A percentile compares a stretch with the other conserved stretches of the same genome.
These are phyloP conservation scores for Teratosphaeria zuluensis DNA, from an alignment of 2,329 filamentous ascomycete species.

Conservation along the genomic window DNA sequence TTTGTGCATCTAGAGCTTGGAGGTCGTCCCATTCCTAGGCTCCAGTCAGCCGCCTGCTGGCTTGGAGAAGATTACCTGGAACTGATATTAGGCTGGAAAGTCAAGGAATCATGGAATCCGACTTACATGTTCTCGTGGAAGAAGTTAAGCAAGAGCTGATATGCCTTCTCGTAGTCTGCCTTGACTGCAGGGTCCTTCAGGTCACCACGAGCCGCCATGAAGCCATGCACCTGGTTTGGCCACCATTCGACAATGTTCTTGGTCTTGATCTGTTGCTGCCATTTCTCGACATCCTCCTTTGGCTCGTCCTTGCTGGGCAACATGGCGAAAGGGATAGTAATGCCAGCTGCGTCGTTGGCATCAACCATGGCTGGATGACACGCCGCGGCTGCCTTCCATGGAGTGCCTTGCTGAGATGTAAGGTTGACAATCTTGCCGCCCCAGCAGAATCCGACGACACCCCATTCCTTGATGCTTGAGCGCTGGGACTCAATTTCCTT, in stretches of 20 bases:
- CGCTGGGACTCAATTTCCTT: slow-evolving; percentile 43
- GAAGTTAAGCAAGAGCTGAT: slow-evolving; percentile 40
- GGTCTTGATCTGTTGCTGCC: slow-evolving; percentile 39
- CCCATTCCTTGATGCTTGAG: slow-evolving; percentile 44
- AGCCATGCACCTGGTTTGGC: slow-evolving; percentile 32
- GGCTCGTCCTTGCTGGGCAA: slow-evolving; percentile 49
- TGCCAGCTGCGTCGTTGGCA: slow-evolving; percentile 44
- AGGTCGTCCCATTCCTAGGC: background rate
- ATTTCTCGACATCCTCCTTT: slow-evolving; percentile 41
- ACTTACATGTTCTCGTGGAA: slow-evolving; percentile 46
- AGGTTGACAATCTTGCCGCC: slow-evolving; percentile 45
- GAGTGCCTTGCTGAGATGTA: slow-evolving; percentile 39
- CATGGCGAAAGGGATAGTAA: slow-evolving; percentile 49
- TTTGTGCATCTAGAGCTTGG: background rate
- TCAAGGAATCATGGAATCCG: background rate
- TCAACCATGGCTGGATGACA: slow-evolving; percentile 54
- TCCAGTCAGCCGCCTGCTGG: background rate
- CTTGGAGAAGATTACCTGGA: background rate
- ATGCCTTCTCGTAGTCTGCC: slow-evolving; percentile 41
- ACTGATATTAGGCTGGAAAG: background rate
- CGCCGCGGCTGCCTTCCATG: slow-evolving; percentile 48
- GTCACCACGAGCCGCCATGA: slow-evolving; percentile 30
- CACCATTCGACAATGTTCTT: slow-evolving; percentile 41
- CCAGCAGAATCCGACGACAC: slow-evolving; percentile 52
- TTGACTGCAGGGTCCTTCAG: slow-evolving; percentile 39